A percentile compares a stretch with the other conserved stretches of the same genome.
phyloP scores from a whole-genome alignment of 225 moss, liverwort and hornwort species.

The Rhytidiadelphus loreus region DNA sequence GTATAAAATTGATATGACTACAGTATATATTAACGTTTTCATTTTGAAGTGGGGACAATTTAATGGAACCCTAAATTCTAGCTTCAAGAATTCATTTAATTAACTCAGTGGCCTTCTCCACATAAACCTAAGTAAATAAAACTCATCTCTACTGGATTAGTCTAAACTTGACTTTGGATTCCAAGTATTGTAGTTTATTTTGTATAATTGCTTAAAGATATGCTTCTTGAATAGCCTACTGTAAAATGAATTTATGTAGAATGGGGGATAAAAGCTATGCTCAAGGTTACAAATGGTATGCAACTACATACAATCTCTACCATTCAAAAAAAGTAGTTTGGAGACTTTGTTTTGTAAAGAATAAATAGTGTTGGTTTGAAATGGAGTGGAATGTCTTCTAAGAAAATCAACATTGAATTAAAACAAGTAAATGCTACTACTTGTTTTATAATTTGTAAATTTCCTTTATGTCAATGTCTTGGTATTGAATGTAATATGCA shows the following conservation, averaged over 20 bases:
- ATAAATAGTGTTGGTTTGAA: not conserved
- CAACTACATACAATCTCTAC: not conserved
- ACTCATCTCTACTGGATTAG: accelerated
- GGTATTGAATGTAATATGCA: too few relatives aligned
- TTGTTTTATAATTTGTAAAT: too few relatives aligned
- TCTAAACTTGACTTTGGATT: too few relatives aligned
- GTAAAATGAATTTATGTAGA: not conserved
- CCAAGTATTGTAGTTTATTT: too few relatives aligned
- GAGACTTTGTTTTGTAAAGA: not conserved
- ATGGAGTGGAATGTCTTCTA: not conserved
- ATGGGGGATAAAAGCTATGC: accelerated
- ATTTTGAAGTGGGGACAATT: accelerated
- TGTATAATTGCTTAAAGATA: not conserved
- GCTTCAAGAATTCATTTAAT: not conserved
- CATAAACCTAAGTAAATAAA: too few relatives aligned
- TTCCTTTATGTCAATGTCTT: too few relatives aligned
- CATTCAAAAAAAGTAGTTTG: not conserved
- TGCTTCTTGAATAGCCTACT: not conserved
- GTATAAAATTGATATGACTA: too few relatives aligned
- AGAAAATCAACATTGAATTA: not conserved
- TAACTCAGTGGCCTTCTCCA: accelerated
- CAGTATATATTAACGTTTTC: not conserved
- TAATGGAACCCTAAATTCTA: too few relatives aligned
- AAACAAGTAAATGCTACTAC: not conserved
- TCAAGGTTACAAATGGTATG: not conserved